Evolutionary conservation across 495 filamentous ascomycete species (phyloP).

Genomic region (Lepidopterella palustris): DNA sequence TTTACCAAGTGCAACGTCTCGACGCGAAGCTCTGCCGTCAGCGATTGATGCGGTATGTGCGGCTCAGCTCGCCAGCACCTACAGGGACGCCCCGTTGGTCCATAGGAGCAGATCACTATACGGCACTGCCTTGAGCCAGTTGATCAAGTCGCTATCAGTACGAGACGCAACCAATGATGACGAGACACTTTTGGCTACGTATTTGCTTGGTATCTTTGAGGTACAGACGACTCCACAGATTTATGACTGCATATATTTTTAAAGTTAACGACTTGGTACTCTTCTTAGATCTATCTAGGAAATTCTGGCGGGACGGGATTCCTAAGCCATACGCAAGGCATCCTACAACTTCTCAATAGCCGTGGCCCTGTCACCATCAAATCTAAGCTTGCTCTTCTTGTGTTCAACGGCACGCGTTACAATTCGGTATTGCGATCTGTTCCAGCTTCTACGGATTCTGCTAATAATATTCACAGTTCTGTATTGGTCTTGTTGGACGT

Average conservation of each 20-base stretch:
- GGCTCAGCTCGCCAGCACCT: slow-evolving; percentile 16
- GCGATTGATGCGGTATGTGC: slow-evolving; percentile 17
- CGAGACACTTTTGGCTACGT: slow-evolving; percentile 22
- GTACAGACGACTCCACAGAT: background rate
- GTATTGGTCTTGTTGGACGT: slow-evolving; percentile 11
- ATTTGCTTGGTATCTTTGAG: slow-evolving; percentile 22
- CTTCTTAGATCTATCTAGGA: slow-evolving; percentile 21
- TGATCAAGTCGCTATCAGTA: slow-evolving; percentile 6
- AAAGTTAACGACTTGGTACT: background rate
- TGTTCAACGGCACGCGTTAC: slow-evolving; percentile 24
- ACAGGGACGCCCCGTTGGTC: slow-evolving; percentile 14
- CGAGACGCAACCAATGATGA: slow-evolving; percentile 4
- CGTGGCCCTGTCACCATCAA: slow-evolving; percentile 18
- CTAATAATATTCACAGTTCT: slow-evolving; percentile 10
- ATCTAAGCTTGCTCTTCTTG: background rate
- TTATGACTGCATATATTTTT: background rate
- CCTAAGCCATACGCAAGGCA: slow-evolving; percentile 22
- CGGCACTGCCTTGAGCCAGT: slow-evolving; percentile 12
- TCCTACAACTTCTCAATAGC: slow-evolving; percentile 9
- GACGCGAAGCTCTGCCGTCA: slow-evolving; percentile 5
- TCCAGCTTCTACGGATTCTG: background rate
- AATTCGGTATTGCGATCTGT: slow-evolving; percentile 9
- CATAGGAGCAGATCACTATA: slow-evolving; percentile 17
- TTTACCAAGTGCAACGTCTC: slow-evolving; percentile 8
- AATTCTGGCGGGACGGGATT: slow-evolving; percentile 17